Evolutionary conservation across 345 rosid genomes (phyloP), one percentile per base, ranked within the genome.

Genomic region (Populus tremula): DNA sequence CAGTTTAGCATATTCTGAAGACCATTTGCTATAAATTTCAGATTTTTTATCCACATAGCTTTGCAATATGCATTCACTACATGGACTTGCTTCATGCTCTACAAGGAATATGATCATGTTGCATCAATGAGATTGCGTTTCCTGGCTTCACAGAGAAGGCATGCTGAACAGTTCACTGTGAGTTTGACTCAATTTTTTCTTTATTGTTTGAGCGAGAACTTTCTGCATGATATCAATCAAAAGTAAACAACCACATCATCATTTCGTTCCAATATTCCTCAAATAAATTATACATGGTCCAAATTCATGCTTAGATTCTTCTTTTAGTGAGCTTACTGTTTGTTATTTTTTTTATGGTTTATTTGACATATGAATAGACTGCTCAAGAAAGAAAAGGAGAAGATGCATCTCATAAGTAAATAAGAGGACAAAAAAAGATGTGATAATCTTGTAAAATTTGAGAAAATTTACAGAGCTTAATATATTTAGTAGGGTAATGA

Each of bases 41-140:
- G 99, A 90, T 96, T 96, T 82, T 96, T 96, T 88, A 83, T 88
- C 74, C 99, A 96, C 84, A 90, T 96, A 69, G 98, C 84, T 67
- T 84, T 96, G 84, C 88, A 92, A 79, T 96, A 90, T 80, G 73
- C 90, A 78, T 92, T 96, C 89, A 93, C 97, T 16, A 5, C 88
- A n/a, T 96, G 97, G 96, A 90, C 86, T 39, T 96, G 99, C 87
- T 86, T 78, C 89, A 72, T 96, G 94, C 99, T 96, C 36, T 96
- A 93, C 88, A 89, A 88, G 86, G 98, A 96, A 76, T 96, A 93
- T 78, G 90, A 85, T 73, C 82, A 77, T 72, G 86, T 96, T 20
- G 93, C 97, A 36, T 82, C 80, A 21, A 91, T 96, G 97, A 92
- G 99, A 88, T 82, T 93, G 77, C 87, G 66, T 62, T 93, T 92